A percentile compares a stretch with the other conserved stretches of the same genome.
These are phyloP conservation scores for Eutrema yunnanense DNA, from an alignment of 345 rosid genomes.

Conservation along the genomic window DNA sequence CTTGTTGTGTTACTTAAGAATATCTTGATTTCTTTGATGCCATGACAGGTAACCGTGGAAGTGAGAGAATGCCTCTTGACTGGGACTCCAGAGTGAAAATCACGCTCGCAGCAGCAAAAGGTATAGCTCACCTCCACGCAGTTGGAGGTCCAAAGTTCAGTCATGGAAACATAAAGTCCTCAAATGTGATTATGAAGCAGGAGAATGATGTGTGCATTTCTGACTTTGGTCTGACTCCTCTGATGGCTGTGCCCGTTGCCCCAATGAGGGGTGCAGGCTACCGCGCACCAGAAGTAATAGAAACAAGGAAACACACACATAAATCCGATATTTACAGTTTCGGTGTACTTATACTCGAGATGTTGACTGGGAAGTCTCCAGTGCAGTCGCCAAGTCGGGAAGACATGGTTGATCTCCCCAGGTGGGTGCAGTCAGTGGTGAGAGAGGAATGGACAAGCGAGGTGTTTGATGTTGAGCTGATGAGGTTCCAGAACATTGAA, in stretches of 20 bases:
- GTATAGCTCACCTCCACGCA: constrained; percentile 70
- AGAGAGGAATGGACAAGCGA: constrained; percentile 88
- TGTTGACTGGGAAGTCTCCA: constrained; percentile 77
- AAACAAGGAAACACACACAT: constrained; percentile 65
- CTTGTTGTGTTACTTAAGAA: background rate
- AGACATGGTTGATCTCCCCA: constrained; percentile 75
- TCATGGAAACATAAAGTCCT: constrained; percentile 85
- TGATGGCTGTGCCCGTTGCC: constrained; percentile 55
- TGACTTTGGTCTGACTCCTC: constrained; percentile 64
- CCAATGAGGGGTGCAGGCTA: constrained; percentile 67
- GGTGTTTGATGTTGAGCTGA: constrained; percentile 77
- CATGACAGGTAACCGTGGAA: constrained; percentile 47
- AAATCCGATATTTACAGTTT: constrained; percentile 74
- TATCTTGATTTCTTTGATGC: background rate
- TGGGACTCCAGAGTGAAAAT: constrained; percentile 72
- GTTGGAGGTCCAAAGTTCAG: constrained; percentile 63
- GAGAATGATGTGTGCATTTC: constrained; percentile 52
- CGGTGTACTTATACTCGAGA: constrained; percentile 73
- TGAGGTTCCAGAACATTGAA: constrained; percentile 70
- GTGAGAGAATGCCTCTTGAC: constrained; percentile 55
- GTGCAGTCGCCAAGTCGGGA: constrained; percentile 62
- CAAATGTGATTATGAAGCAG: constrained; percentile 64
- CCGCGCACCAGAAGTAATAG: constrained; percentile 66
- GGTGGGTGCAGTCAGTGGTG: constrained; percentile 95
- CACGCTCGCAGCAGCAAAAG: constrained; percentile 59